Conservation (phyloP, 2,329 filamentous ascomycete genomes). For the Apiospora saccharicola region DNA sequence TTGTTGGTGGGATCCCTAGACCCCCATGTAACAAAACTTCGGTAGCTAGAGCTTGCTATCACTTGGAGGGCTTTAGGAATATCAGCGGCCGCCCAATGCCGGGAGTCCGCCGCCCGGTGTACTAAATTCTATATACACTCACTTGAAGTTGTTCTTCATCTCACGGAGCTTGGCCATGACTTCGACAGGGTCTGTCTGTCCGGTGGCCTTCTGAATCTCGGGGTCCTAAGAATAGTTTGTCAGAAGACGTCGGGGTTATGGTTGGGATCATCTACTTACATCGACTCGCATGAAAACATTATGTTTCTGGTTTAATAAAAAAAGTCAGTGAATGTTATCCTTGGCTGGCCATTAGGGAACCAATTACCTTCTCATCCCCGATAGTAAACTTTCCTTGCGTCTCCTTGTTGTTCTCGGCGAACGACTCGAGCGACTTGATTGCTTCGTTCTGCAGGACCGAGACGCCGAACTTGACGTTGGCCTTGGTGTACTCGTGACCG, state of each 20-base stretch:
- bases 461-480: slow-evolving; percentile 87
- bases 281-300: slow-evolving; percentile 96
- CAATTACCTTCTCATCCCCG: slow-evolving; percentile 86
- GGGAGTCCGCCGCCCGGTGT: neutral
- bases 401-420: slow-evolving; percentile 80
- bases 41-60: slow-evolving; percentile 26
- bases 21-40: neutral
- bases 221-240: slow-evolving; percentile 66
- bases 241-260: slow-evolving; percentile 16
- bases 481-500: slow-evolving; percentile 98
- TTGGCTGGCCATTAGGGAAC: neutral
- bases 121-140: slow-evolving; percentile 46
- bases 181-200: slow-evolving; percentile 78
- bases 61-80: slow-evolving; percentile 24
- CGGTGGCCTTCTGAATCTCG: slow-evolving; percentile 82
- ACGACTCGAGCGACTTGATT: slow-evolving; percentile 78
- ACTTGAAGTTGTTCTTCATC: slow-evolving; percentile 84
- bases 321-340: slow-evolving; percentile 25
- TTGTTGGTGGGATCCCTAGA: neutral
- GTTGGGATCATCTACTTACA: slow-evolving; percentile 57
- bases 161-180: slow-evolving; percentile 88
- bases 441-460: slow-evolving; percentile 78
- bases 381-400: slow-evolving; percentile 98
- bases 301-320: slow-evolving; percentile 66
- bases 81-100: slow-evolving; percentile 1